These are phyloP conservation scores for Auriscalpium orientale DNA, from an alignment of 768 basidiomycete species.

Conservation along the genomic window DNA sequence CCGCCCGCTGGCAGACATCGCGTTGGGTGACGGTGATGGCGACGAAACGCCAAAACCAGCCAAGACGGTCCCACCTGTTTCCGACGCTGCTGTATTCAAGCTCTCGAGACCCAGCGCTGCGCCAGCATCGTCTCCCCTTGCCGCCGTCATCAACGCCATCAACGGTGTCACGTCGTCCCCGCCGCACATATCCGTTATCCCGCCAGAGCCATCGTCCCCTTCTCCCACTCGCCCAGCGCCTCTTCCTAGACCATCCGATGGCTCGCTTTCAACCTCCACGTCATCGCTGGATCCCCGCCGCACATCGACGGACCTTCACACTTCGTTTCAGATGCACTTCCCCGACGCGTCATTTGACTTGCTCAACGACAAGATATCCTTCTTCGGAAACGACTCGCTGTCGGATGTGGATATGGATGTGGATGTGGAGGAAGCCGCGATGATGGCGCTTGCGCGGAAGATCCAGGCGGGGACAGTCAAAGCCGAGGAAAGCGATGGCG, in stretches of 20 bases:
- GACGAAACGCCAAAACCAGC: neutral
- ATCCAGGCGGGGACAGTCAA: neutral
- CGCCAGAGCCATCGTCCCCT: conserved; percentile 8
- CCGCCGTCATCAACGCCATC: conserved; percentile 15
- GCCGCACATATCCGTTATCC: conserved; percentile 5
- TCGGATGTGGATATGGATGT: conserved; percentile 7
- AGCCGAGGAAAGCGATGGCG: neutral
- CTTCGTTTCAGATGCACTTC: conserved; percentile 10
- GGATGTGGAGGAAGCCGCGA: neutral
- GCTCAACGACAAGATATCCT: conserved; percentile 12
- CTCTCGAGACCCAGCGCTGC: conserved; percentile 23
- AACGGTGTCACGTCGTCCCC: conserved; percentile 7
- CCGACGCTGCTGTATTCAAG: conserved; percentile 2
- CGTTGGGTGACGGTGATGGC: conserved; percentile 3
- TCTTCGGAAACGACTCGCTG: conserved; percentile 10
- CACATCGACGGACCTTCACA: conserved; percentile 12
- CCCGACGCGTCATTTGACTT: conserved; percentile 14
- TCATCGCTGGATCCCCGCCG: conserved; percentile 4
- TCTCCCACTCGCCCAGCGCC: conserved; percentile 2
- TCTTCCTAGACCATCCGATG: neutral
- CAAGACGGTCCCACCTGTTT: neutral
- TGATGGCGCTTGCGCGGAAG: neutral
- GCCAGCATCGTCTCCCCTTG: conserved; percentile 17
- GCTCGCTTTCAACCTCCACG: neutral
- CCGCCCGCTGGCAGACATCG: conserved; percentile 14